A percentile compares a stretch with the other conserved stretches of the same genome.
phyloP scores from a whole-genome alignment of 2,329 filamentous ascomycete genomes.

The Neophaeococcomyces mojaviensis region DNA sequence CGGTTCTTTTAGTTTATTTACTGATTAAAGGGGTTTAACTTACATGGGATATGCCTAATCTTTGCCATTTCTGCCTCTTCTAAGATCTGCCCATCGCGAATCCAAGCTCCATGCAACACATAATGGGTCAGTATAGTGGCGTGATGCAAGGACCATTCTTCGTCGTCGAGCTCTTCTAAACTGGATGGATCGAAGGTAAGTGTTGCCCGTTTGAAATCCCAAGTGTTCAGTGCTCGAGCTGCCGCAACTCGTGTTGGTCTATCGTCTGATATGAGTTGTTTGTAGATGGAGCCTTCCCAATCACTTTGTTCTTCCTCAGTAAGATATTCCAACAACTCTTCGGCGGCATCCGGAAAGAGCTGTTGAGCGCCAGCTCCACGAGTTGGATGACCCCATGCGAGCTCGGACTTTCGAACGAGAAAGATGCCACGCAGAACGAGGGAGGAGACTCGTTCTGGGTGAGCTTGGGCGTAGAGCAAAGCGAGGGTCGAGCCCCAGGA shows the following conservation, averaged over 20 bases:
- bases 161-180: slow-evolving; percentile 26
- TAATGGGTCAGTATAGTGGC: slow-evolving; percentile 39
- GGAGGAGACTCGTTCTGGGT: slow-evolving; percentile 32
- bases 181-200: slow-evolving; percentile 21
- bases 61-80: slow-evolving; percentile 28
- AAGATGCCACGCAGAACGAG: slow-evolving; percentile 41
- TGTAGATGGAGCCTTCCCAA: slow-evolving; percentile 33
- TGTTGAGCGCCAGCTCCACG: slow-evolving; percentile 23
- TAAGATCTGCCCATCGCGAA: slow-evolving; percentile 36
- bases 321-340: slow-evolving; percentile 30
- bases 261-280: slow-evolving; percentile 32
- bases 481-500: slow-evolving; percentile 43
- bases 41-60: slow-evolving; percentile 31
- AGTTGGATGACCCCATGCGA: slow-evolving; percentile 28
- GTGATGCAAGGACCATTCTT: slow-evolving; percentile 28
- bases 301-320: slow-evolving; percentile 33
- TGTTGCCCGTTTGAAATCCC: slow-evolving; percentile 28
- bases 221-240: slow-evolving; percentile 31
- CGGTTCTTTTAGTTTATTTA: too few relatives aligned
- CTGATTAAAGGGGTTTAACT: slow-evolving; percentile 6
- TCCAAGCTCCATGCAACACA: slow-evolving; percentile 35
- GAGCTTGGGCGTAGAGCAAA: slow-evolving; percentile 38
- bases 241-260: slow-evolving; percentile 25
- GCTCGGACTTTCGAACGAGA: slow-evolving; percentile 29
- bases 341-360: slow-evolving; percentile 35